Percentiles rank a stretch among this genome's conserved stretches.
Conservation (phyloP, 805 yeast species). For the Metschnikowia matae region DNA sequence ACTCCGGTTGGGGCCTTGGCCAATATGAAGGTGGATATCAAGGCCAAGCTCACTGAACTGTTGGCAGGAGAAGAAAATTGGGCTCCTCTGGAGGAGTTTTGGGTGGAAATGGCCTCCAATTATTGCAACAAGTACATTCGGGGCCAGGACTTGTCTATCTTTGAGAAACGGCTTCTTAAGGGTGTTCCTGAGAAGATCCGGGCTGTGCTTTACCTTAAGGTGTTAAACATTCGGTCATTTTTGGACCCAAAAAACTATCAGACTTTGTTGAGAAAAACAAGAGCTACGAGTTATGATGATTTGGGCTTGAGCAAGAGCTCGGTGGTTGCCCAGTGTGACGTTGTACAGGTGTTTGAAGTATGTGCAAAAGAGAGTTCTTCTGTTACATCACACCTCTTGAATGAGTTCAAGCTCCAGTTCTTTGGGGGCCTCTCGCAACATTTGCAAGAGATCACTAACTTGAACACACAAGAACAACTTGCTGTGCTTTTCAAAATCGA, state of each 20-base stretch:
- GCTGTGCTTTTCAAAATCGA: slow-evolving; percentile 33
- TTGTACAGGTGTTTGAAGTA: slow-evolving; percentile 29
- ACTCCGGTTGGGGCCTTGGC: slow-evolving; percentile 12
- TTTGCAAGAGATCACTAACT: slow-evolving; percentile 18
- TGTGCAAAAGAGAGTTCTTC: slow-evolving; percentile 24
- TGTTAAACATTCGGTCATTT: slow-evolving; percentile 27
- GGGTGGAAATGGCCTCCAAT: slow-evolving; percentile 19
- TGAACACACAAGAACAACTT: slow-evolving; percentile 26
- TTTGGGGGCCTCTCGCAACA: slow-evolving; percentile 20
- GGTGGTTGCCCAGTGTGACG: slow-evolving; percentile 14
- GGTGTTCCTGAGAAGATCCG: slow-evolving; percentile 33
- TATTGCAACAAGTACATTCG: slow-evolving; percentile 14
- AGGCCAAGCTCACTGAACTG: slow-evolving; percentile 1
- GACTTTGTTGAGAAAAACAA: slow-evolving; percentile 27
- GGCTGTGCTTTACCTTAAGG: slow-evolving; percentile 30
- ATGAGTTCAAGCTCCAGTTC: slow-evolving; percentile 16
- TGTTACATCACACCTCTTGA: slow-evolving; percentile 1
- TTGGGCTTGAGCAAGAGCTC: slow-evolving; percentile 2
- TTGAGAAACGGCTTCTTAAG: slow-evolving; percentile 17
- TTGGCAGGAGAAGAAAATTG: not conserved
- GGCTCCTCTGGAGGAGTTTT: slow-evolving; percentile 13
- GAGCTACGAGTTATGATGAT: slow-evolving; percentile 4
- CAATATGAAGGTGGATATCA: slow-evolving; percentile 8
- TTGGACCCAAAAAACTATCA: slow-evolving; percentile 27
- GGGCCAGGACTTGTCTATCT: slow-evolving; percentile 5